phyloP scores from a whole-genome alignment of 148 eudicot genomes.

The Cornus kousa region DNA sequence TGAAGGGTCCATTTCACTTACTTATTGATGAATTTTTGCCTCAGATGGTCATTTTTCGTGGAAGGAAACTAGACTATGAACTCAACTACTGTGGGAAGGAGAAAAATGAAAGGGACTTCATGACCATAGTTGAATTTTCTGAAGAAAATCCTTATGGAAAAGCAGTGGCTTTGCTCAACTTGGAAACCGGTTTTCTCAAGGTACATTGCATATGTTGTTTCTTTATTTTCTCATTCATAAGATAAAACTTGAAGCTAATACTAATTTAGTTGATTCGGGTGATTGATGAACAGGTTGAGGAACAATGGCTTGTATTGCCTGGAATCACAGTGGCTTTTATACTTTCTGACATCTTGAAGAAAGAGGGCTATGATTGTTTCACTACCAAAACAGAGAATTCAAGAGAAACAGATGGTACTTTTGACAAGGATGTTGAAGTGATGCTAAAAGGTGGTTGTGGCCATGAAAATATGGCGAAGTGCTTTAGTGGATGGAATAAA shows the following conservation, averaged over 20 bases:
- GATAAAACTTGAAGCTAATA: background rate
- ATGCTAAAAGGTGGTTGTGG: too few relatives aligned
- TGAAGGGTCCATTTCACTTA: background rate
- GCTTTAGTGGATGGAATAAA: too few relatives aligned
- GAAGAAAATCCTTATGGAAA: slow-evolving; percentile 60
- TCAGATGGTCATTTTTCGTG: slow-evolving; percentile 55
- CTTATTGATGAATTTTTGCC: background rate
- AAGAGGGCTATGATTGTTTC: slow-evolving; percentile 43
- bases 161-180: slow-evolving; percentile 55
- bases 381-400: slow-evolving; percentile 7
- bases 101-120: slow-evolving; percentile 41
- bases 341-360: slow-evolving; percentile 40
- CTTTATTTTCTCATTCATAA: background rate
- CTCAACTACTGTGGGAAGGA: slow-evolving; percentile 31
- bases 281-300: slow-evolving; percentile 36
- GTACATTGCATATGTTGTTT: slow-evolving; percentile 21
- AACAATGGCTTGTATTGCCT: slow-evolving; percentile 58
- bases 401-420: slow-evolving; percentile 3
- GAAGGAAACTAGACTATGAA: slow-evolving; percentile 69
- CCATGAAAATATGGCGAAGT: too few relatives aligned
- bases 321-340: slow-evolving; percentile 46
- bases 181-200: slow-evolving; percentile 49
- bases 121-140: slow-evolving; percentile 74
- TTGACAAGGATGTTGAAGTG: too few relatives aligned
- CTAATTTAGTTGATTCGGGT: background rate